A percentile compares a stretch with the other conserved stretches of the same genome.
phyloP scores from a whole-genome alignment of 345 rosid species.

The Eucalyptus camaldulensis region DNA sequence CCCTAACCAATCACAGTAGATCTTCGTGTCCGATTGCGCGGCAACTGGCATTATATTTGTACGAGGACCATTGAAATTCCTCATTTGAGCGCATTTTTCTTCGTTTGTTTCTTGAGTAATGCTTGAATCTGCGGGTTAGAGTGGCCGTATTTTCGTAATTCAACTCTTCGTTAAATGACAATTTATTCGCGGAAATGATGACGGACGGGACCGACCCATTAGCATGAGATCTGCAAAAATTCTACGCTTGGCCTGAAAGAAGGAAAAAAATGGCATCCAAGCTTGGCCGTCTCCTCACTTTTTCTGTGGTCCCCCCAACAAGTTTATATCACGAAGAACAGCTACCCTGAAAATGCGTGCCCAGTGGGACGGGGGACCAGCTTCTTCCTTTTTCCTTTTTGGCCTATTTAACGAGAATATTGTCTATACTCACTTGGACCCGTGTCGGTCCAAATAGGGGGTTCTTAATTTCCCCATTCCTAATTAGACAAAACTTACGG shows the following conservation, averaged over 20 bases:
- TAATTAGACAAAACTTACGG: background rate
- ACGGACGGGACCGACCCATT: background rate
- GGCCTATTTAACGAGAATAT: background rate
- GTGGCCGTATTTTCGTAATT: background rate
- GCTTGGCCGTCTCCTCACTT: background rate
- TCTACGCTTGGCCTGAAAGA: background rate
- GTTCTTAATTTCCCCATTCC: background rate
- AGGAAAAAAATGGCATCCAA: background rate
- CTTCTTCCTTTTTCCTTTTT: background rate
- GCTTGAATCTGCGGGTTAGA: background rate
- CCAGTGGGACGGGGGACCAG: background rate
- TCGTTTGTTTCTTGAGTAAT: background rate
- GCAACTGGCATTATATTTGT: background rate
- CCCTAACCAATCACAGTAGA: background rate
- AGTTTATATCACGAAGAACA: background rate
- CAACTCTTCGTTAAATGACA: background rate
- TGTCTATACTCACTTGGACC: background rate
- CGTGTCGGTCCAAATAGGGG: background rate
- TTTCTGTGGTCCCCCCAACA: background rate
- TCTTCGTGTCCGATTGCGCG: background rate
- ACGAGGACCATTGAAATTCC: background rate
- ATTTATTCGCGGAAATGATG: background rate
- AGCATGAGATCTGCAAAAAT: background rate
- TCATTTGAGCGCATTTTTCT: background rate
- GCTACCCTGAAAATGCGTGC: background rate